Evolutionary conservation across 495 filamentous ascomycete species (phyloP).

Genomic region (Aspergillus indologenus): DNA sequence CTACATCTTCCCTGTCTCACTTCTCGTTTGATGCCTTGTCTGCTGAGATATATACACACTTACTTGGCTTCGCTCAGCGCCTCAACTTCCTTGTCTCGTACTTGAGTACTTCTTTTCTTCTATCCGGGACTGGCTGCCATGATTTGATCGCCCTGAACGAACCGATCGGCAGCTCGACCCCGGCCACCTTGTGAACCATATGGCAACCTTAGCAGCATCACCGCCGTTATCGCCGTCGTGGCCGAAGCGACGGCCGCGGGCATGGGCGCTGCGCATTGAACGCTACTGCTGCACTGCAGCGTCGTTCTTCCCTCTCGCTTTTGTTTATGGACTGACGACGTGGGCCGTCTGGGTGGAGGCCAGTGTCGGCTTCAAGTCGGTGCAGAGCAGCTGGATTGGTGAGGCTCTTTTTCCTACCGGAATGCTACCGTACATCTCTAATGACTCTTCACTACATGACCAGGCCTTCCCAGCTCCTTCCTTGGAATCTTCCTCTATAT

Average conservation of each 20-base stretch:
- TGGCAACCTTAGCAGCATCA: slow-evolving; percentile 43
- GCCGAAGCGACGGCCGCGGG: slow-evolving; percentile 47
- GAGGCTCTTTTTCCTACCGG: slow-evolving; percentile 31
- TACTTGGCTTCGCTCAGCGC: no score
- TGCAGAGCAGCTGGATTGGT: slow-evolving; percentile 68
- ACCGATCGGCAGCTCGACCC: not conserved
- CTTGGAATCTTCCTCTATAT: slow-evolving; percentile 70
- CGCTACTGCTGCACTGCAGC: slow-evolving; percentile 75
- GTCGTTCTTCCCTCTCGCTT: slow-evolving; percentile 83
- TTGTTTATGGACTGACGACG: slow-evolving; percentile 83
- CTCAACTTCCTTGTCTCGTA: no score
- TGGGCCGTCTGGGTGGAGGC: slow-evolving; percentile 91
- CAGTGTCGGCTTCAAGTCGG: slow-evolving; percentile 61
- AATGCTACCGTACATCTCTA: no score
- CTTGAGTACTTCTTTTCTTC: not conserved
- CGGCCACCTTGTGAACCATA: slow-evolving; percentile 14
- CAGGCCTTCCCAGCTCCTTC: slow-evolving; percentile 47
- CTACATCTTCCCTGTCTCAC: not conserved
- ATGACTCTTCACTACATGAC: no score
- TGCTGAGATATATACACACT: no score
- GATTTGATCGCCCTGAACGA: not conserved
- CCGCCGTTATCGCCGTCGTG: slow-evolving; percentile 47
- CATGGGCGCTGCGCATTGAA: slow-evolving; percentile 75
- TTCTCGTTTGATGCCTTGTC: not conserved
- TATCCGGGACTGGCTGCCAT: not conserved